Evolutionary conservation across 2,329 filamentous ascomycete genomes (phyloP), one percentile per base, ranked within the genome.

Genomic region (Calonectria multiphialidica): DNA sequence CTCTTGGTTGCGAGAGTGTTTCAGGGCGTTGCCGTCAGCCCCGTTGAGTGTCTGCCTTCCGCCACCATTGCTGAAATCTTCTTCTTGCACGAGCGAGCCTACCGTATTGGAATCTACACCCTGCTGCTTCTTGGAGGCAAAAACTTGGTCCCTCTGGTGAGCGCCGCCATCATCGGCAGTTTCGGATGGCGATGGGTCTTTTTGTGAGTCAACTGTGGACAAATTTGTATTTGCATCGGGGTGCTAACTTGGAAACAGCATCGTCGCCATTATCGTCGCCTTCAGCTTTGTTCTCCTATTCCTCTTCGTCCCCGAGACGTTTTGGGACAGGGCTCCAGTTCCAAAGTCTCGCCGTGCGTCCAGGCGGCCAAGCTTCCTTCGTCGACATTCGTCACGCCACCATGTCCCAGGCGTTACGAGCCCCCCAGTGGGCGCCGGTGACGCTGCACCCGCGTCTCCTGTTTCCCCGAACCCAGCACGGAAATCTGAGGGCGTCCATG

Each of bases 1-100:
- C 88, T 98, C 44, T 87, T 98, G 7, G 83, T 95, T 10, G 96
- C 95, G 30, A 90, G 96, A 66, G 92, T 98, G 59, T 93, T 98
- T 73, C 95, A 97, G 82, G 97, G 96, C 4, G 87, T 98, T 12
- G 93, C 95, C 0, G 93, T 98, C 61, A 97, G 94, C 75, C 95
- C 95, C 0, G 95, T 98, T 10, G 96, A 98, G 82, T 98, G 95
- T 80, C 88, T 98, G 35, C 96, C 96, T 0, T 98, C 95, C 5
- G 96, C 96, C 18, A 98, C 95, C 0, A 96, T 98, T 79, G 95
- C 96, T 4, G 96, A 98, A 83, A 98, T 98, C 72, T 98, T 96
- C 86, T 98, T 98, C 80, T 87, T 98, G 23, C 96, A 98, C 79
- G 96, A 98, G 84, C 90, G 96, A 72, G 96, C 96, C 0, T 98